Percentiles rank a stretch among this genome's conserved stretches.
phyloP scores from a whole-genome alignment of 495 filamentous ascomycete genomes.

The Penicillium antarcticum region DNA sequence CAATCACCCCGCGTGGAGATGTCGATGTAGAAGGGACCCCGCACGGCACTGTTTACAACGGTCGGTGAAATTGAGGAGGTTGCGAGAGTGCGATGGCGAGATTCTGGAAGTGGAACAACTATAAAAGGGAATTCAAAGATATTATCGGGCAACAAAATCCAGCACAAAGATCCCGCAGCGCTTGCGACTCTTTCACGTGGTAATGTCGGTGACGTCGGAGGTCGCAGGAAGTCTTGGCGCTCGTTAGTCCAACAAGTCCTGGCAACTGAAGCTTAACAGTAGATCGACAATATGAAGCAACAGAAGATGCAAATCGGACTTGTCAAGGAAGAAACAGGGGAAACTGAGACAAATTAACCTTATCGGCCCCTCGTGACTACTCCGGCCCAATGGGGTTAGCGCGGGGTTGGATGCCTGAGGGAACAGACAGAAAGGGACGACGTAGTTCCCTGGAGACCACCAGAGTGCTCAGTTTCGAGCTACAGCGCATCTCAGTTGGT shows the following conservation, averaged over 20 bases:
- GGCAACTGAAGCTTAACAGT: neutral
- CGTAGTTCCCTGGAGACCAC: neutral
- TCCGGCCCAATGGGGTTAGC: conserved; percentile 26
- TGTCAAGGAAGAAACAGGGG: neutral
- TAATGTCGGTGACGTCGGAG: conserved; percentile 22
- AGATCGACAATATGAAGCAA: too few species aligned
- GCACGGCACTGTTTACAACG: conserved; percentile 13
- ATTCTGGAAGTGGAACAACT: neutral
- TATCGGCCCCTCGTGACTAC: conserved; percentile 22
- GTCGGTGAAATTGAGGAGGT: neutral
- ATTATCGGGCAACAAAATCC: neutral
- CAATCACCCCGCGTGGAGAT: conserved; percentile 6
- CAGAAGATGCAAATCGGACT: neutral
- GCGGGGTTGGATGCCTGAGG: conserved; percentile 20
- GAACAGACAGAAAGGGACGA: neutral
- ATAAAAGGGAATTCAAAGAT: neutral
- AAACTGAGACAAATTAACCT: conserved; percentile 3
- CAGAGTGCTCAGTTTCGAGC: conserved; percentile 6
- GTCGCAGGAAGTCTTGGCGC: conserved; percentile 11
- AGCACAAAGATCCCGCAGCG: neutral
- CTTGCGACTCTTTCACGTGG: conserved; percentile 14
- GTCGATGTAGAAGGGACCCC: conserved; percentile 12
- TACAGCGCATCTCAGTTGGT: neutral
- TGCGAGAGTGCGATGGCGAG: neutral
- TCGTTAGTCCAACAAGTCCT: conserved; percentile 3